A percentile compares a stretch with the other conserved stretches of the same genome.
Evolutionary conservation across 805 yeast genomes (phyloP).

Genomic region (Lipomyces sp.): DNA sequence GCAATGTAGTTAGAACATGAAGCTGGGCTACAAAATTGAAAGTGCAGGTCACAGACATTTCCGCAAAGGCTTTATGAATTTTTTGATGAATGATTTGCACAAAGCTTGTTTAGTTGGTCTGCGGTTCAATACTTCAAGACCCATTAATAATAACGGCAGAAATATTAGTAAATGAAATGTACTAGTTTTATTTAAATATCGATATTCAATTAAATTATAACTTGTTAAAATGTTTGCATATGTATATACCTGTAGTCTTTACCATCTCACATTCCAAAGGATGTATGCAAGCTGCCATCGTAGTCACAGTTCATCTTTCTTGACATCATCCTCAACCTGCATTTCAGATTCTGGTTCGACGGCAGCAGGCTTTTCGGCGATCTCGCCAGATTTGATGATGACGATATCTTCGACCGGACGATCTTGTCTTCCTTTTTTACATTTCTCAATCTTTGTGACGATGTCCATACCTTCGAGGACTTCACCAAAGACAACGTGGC

Average conservation of each 20-base stretch:
- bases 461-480: conserved; percentile 80
- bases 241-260: background rate
- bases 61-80: background rate
- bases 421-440: conserved; percentile 55
- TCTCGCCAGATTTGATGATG: conserved; percentile 52
- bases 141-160: background rate
- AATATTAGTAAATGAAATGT: background rate
- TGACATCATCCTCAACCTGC: conserved; percentile 28
- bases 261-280: conserved; percentile 24
- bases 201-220: background rate
- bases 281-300: conserved; percentile 22
- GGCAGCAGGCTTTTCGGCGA: conserved; percentile 19
- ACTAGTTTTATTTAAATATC: background rate
- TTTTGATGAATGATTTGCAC: background rate
- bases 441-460: conserved; percentile 80
- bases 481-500: conserved; percentile 96
- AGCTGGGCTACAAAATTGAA: conserved; percentile 3
- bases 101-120: background rate
- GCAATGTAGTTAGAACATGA: background rate
- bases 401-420: conserved; percentile 74
- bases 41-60: conserved; percentile 20
- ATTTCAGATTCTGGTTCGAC: conserved; percentile 36
- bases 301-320: conserved; percentile 42
- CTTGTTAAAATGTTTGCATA: background rate
- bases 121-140: background rate